Conservation (phyloP, 768 basidiomycete genomes). For the Cystobasidium ongulense region DNA sequence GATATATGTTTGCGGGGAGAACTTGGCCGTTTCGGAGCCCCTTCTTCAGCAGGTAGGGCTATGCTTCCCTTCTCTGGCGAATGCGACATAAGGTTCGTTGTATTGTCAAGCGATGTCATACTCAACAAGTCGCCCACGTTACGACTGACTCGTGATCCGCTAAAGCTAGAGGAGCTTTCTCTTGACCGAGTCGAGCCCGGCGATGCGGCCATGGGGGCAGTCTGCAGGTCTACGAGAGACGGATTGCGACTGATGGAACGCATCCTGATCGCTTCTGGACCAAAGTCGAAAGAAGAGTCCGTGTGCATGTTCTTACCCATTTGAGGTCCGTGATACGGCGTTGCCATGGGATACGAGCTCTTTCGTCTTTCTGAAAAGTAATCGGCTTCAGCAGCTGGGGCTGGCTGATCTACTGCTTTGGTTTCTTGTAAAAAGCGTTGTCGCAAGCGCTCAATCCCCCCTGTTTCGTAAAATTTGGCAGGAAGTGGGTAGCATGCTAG, state of each 20-base stretch:
- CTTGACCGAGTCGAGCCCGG: background rate
- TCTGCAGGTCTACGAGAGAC: background rate
- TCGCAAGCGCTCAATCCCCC: constrained; percentile 78
- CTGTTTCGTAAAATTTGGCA: constrained; percentile 78
- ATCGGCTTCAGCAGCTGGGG: constrained; percentile 37
- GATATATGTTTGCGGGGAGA: constrained; percentile 27
- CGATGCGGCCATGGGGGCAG: background rate
- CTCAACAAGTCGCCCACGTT: constrained; percentile 46
- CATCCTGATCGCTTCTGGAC: constrained; percentile 33
- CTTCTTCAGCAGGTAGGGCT: constrained; percentile 14
- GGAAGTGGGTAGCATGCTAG: constrained; percentile 94
- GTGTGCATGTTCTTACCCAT: constrained; percentile 36
- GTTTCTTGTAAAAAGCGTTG: constrained; percentile 64
- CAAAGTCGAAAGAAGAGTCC: background rate
- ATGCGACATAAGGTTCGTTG: constrained; percentile 33
- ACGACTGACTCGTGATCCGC: constrained; percentile 4
- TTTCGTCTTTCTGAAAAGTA: constrained; percentile 43
- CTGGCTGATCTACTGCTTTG: constrained; percentile 18
- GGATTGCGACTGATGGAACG: background rate
- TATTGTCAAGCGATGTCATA: constrained; percentile 43
- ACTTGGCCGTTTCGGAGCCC: constrained; percentile 7
- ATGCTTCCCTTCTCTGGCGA: constrained; percentile 37
- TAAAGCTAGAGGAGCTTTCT: background rate
- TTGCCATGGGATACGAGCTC: constrained; percentile 33
- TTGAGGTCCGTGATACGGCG: constrained; percentile 37